phyloP scores from a whole-genome alignment of 139 green algal species.

The Coelastrella sp. region DNA sequence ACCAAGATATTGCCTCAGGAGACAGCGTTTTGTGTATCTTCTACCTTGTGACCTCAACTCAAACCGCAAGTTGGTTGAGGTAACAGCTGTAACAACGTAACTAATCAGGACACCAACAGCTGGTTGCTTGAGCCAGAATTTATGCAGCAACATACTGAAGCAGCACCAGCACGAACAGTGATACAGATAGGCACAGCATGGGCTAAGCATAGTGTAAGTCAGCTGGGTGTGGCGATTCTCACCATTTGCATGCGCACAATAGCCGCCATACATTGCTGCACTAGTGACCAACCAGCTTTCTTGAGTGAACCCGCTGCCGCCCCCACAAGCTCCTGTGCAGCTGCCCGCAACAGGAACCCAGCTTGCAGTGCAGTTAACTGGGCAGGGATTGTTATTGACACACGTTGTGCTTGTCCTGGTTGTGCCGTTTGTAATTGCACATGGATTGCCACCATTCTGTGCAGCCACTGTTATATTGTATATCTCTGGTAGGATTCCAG shows the following conservation, averaged over 20 bases:
- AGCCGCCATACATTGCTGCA: slow-evolving; percentile 25
- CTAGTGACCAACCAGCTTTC: not conserved
- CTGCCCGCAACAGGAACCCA: not conserved
- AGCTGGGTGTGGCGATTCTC: not conserved
- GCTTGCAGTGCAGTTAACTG: slow-evolving; percentile 27
- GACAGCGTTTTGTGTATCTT: no score
- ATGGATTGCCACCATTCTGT: not conserved
- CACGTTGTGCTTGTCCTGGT: not conserved
- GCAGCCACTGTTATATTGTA: slow-evolving; percentile 18
- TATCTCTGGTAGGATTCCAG: not conserved
- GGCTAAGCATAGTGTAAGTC: not conserved
- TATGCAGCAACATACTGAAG: not conserved
- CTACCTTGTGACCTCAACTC: no score
- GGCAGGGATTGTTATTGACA: slow-evolving; percentile 17
- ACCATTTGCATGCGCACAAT: not conserved
- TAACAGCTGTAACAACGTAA: no score
- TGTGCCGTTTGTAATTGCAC: slow-evolving; percentile 1
- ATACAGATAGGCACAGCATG: not conserved
- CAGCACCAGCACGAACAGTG: not conserved
- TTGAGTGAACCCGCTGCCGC: not conserved
- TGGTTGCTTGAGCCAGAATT: no score
- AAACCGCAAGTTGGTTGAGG: no score
- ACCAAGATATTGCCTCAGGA: not conserved
- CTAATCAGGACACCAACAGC: no score
- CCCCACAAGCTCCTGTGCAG: slow-evolving; percentile 13